Percentiles rank a stretch among this genome's conserved stretches.
phyloP scores from a whole-genome alignment of 2,329 filamentous ascomycete genomes.

The Diaporthe caulivora region DNA sequence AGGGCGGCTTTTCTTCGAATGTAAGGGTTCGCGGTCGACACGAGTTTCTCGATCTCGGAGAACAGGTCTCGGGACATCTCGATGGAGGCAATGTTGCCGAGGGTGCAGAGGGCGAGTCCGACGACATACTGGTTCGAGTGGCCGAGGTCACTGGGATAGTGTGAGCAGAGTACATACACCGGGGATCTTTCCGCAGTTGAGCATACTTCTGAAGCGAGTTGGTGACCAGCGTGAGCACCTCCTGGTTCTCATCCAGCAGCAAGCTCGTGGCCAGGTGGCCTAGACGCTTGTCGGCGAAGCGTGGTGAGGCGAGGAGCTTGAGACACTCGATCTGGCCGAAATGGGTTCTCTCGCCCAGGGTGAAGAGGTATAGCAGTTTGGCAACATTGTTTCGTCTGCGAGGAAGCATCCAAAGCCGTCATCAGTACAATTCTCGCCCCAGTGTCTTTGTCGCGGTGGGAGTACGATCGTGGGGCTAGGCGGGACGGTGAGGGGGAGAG shows the following conservation, averaged over 20 bases:
- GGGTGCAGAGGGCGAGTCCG: slow-evolving; percentile 92
- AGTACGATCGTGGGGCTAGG: background rate
- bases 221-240: slow-evolving; percentile 95
- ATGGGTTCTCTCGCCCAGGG: slow-evolving; percentile 95
- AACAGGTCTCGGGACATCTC: slow-evolving; percentile 99
- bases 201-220: slow-evolving; percentile 96
- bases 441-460: slow-evolving; percentile 22
- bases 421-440: slow-evolving; percentile 16
- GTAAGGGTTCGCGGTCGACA: slow-evolving; percentile 97
- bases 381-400: slow-evolving; percentile 96
- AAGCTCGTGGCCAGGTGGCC: slow-evolving; percentile 97
- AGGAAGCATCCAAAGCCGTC: slow-evolving; percentile 40
- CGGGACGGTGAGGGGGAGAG: background rate
- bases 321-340: slow-evolving; percentile 99
- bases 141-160: slow-evolving; percentile 80
- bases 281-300: slow-evolving; percentile 96
- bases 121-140: slow-evolving; percentile 99
- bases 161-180: slow-evolving; percentile 49
- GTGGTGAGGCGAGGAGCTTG: slow-evolving; percentile 94
- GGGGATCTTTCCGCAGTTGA: background rate
- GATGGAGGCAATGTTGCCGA: slow-evolving; percentile 97
- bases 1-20: slow-evolving; percentile 96
- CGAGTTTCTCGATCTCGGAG: slow-evolving; percentile 90
- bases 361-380: slow-evolving; percentile 98
- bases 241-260: slow-evolving; percentile 96